These are phyloP conservation scores for Ustilago crameri DNA, from an alignment of 1,284 basidiomycete species.

Conservation along the genomic window DNA sequence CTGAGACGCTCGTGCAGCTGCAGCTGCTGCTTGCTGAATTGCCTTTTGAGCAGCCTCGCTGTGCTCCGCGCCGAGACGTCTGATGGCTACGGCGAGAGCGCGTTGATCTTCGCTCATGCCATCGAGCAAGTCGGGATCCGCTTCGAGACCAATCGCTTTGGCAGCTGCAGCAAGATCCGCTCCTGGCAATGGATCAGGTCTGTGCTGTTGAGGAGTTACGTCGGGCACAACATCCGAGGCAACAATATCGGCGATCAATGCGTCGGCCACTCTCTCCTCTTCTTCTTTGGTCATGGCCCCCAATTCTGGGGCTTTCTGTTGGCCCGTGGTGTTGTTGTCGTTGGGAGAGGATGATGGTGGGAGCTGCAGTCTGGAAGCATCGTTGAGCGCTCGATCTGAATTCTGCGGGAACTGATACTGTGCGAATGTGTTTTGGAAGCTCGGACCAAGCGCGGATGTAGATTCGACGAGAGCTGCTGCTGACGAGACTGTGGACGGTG, in stretches of 20 bases:
- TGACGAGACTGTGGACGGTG: constrained; percentile 2
- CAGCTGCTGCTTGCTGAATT: constrained; percentile 39
- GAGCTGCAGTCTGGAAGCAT: constrained; percentile 3
- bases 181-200: constrained; percentile 23
- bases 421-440: constrained; percentile 47
- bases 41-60: constrained; percentile 41
- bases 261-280: constrained; percentile 42
- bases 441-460: constrained; percentile 4
- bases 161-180: constrained; percentile 52
- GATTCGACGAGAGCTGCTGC: constrained; percentile 2
- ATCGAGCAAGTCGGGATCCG: constrained; percentile 43
- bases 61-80: constrained; percentile 44
- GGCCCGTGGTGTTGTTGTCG: not conserved
- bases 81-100: constrained; percentile 52
- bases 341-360: not conserved
- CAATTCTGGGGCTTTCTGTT: not conserved
- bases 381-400: constrained; percentile 25
- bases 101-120: constrained; percentile 48
- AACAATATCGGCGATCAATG: constrained; percentile 30
- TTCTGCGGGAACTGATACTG: constrained; percentile 47
- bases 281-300: constrained; percentile 34
- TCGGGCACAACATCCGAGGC: constrained; percentile 1
- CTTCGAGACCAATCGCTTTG: constrained; percentile 53
- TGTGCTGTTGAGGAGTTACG: not conserved
- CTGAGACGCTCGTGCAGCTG: constrained; percentile 38